Conservation (phyloP, 2,329 filamentous ascomycete species). For the Pseudocercospora pini-densiflorae region DNA sequence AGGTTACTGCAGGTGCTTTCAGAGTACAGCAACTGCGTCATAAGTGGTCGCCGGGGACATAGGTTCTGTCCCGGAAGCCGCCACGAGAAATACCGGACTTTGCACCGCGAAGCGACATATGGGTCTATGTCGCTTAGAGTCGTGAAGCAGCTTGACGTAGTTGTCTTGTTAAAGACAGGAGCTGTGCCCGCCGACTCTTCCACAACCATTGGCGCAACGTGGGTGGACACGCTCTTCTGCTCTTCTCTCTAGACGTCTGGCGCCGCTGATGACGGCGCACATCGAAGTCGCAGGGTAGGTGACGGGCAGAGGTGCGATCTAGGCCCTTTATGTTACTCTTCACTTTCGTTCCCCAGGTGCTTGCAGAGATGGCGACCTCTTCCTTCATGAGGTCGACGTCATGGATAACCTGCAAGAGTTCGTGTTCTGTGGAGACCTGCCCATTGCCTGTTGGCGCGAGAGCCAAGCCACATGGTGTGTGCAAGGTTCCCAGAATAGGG, state of each 20-base stretch:
- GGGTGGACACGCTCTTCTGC: not conserved
- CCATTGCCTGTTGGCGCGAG: not conserved
- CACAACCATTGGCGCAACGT: not conserved
- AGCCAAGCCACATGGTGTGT: not conserved
- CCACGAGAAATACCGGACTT: not conserved
- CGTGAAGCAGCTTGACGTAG: constrained; percentile 8
- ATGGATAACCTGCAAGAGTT: not conserved
- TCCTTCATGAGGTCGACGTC: not conserved
- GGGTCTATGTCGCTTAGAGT: not conserved
- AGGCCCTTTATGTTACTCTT: not conserved
- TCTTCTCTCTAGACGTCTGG: not conserved
- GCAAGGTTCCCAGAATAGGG: not conserved
- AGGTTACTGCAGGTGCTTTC: not conserved
- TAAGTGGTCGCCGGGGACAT: not conserved
- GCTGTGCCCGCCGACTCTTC: constrained; percentile 7
- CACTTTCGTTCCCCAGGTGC: not conserved
- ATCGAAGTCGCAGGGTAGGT: not conserved
- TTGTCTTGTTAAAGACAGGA: not conserved
- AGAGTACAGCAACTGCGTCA: not conserved
- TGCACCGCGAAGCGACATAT: not conserved
- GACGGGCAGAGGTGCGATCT: not conserved
- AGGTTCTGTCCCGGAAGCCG: not conserved
- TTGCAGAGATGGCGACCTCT: not conserved
- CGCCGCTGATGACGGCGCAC: constrained; percentile 9
- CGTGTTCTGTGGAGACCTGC: not conserved